Conservation (phyloP, 208 protist species). For the Leishmania turanica region DNA sequence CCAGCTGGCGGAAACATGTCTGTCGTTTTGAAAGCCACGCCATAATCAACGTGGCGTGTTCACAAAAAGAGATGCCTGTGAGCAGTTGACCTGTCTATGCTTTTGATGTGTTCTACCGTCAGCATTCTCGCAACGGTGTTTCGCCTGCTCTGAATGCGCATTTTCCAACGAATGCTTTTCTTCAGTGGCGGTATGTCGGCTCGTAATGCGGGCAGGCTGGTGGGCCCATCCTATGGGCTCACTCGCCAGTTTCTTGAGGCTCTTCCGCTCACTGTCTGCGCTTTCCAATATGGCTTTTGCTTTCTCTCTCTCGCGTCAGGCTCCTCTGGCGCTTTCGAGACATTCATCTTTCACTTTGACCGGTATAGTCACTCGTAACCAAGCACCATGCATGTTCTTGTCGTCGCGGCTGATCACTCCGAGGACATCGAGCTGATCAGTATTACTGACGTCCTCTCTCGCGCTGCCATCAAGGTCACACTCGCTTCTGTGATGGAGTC, state of each 20-base stretch:
- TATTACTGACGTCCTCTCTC: constrained; percentile 82
- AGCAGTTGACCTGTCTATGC: background rate
- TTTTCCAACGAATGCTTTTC: background rate
- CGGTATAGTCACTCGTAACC: background rate
- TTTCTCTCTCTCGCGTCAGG: background rate
- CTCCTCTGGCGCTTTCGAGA: background rate
- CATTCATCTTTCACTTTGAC: background rate
- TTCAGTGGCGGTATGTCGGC: background rate
- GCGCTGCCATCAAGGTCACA: constrained; percentile 71
- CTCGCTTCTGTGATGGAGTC: constrained; percentile 77
- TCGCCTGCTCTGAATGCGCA: background rate
- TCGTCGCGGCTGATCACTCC: constrained; percentile 78
- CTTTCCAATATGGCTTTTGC: constrained; percentile 19
- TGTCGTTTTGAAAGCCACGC: constrained; percentile 26
- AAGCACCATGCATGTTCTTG: constrained; percentile 65
- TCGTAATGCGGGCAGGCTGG: background rate
- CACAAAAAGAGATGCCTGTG: background rate
- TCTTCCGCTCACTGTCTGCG: constrained; percentile 7
- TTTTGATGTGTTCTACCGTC: background rate
- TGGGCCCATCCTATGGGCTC: background rate
- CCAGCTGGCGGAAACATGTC: constrained; percentile 84
- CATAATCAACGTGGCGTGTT: background rate
- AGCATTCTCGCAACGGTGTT: background rate
- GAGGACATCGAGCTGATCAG: constrained; percentile 91
- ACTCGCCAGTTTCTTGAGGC: constrained; percentile 9